These are phyloP conservation scores for Lathyrus aphaca DNA, from an alignment of 306 rosid species.

Conservation along the genomic window DNA sequence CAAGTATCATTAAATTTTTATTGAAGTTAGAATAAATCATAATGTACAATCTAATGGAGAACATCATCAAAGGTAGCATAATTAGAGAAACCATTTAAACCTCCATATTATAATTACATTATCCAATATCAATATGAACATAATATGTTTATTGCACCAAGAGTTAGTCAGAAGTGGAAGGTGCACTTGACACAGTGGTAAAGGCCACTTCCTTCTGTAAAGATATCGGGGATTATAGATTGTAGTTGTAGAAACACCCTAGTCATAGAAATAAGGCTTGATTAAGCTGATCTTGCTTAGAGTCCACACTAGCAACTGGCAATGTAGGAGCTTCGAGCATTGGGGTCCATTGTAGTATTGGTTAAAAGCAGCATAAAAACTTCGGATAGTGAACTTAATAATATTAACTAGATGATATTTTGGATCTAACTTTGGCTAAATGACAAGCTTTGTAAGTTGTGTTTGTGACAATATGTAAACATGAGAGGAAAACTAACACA, in stretches of 20 bases:
- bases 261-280: neutral
- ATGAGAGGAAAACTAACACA: neutral
- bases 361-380: constrained; percentile 14
- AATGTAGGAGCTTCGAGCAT: neutral
- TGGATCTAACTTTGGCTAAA: constrained; percentile 12
- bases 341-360: neutral
- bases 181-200: neutral
- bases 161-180: constrained; percentile 9
- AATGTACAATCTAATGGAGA: neutral
- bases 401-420: neutral
- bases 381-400: constrained; percentile 1
- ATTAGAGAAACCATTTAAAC: neutral
- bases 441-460: constrained; percentile 2
- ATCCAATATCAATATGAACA: constrained; percentile 17
- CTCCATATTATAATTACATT: neutral
- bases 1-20: constrained; percentile 4
- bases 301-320: constrained; percentile 8
- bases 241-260: constrained; percentile 8
- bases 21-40: constrained; percentile 5
- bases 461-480: constrained; percentile 9
- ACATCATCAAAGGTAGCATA: neutral
- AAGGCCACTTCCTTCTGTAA: neutral
- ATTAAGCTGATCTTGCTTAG: neutral
- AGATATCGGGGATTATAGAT: constrained; percentile 3
- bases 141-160: neutral